Evolutionary conservation across 108 stramenopile species (phyloP).

Genomic region (Nannochloropsis gaditana): DNA sequence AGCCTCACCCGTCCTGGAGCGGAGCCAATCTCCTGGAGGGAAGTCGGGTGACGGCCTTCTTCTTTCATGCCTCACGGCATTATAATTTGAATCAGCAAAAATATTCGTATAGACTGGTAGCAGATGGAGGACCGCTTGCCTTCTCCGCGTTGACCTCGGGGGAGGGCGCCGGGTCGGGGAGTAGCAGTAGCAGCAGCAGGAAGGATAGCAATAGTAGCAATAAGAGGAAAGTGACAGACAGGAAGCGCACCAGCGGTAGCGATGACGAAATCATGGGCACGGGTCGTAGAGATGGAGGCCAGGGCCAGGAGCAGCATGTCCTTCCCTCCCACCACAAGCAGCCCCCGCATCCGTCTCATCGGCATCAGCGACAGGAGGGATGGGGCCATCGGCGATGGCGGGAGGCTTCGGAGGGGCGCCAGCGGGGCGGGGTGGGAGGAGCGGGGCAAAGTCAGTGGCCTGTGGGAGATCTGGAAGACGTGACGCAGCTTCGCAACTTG

Average conservation of each 20-base stretch:
- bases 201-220: background rate
- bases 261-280: background rate
- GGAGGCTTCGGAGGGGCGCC: constrained; percentile 1
- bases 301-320: no score
- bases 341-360: background rate
- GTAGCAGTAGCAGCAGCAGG: background rate
- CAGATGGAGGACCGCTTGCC: background rate
- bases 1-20: background rate
- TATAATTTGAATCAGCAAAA: background rate
- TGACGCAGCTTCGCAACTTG: background rate
- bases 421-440: background rate
- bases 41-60: background rate
- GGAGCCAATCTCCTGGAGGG: background rate
- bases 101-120: background rate
- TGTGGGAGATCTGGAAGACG: background rate
- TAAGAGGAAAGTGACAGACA: background rate
- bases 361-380: constrained; percentile 8
- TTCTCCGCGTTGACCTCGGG: background rate
- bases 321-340: background rate
- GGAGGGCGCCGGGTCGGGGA: background rate
- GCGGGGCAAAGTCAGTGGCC: background rate
- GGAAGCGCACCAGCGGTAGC: background rate
- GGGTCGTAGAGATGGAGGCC: no score
- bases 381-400: background rate
- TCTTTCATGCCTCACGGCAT: background rate